A percentile compares a stretch with the other conserved stretches of the same genome.
These are phyloP conservation scores for Neospermospora avenae DNA, from an alignment of 2,329 filamentous ascomycete species.

Conservation along the genomic window DNA sequence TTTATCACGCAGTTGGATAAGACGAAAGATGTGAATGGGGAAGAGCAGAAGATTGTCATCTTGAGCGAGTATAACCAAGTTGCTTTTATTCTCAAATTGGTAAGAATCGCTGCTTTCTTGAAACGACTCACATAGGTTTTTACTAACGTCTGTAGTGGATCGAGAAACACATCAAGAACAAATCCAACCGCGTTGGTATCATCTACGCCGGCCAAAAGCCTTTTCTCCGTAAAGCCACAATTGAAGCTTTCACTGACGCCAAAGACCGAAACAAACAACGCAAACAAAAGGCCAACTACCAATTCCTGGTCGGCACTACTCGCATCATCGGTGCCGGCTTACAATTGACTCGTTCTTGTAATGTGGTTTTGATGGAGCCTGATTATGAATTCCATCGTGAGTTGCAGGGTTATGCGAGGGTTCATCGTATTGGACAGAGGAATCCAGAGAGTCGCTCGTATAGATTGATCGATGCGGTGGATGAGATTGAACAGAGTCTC, in stretches of 20 bases:
- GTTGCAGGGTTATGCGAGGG: constrained; percentile 15
- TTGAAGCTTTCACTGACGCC: constrained; percentile 17
- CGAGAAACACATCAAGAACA: constrained; percentile 9
- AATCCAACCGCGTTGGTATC: constrained; percentile 7
- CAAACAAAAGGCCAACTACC: constrained; percentile 13
- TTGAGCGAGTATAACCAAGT: constrained; percentile 19
- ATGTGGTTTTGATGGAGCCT: constrained; percentile 22
- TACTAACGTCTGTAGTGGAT: constrained; percentile 13
- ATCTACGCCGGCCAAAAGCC: constrained; percentile 9
- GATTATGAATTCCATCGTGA: constrained; percentile 19
- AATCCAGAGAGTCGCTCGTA: constrained; percentile 14
- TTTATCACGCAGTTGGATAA: constrained; percentile 12
- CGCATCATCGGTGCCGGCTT: constrained; percentile 19
- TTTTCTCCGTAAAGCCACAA: neutral
- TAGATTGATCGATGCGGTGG: constrained; percentile 13
- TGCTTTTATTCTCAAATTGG: constrained; percentile 21
- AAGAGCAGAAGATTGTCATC: constrained; percentile 23
- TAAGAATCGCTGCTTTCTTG: neutral
- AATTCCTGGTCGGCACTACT: constrained; percentile 19
- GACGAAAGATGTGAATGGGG: constrained; percentile 2
- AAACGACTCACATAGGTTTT: too few species aligned
- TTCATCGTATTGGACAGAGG: constrained; percentile 22
- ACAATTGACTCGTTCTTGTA: constrained; percentile 17
- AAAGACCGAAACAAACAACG: constrained; percentile 1
- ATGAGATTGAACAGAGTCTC: constrained; percentile 12